Evolutionary conservation across 495 filamentous ascomycete species (phyloP).

Genomic region (Terfezia boudieri): DNA sequence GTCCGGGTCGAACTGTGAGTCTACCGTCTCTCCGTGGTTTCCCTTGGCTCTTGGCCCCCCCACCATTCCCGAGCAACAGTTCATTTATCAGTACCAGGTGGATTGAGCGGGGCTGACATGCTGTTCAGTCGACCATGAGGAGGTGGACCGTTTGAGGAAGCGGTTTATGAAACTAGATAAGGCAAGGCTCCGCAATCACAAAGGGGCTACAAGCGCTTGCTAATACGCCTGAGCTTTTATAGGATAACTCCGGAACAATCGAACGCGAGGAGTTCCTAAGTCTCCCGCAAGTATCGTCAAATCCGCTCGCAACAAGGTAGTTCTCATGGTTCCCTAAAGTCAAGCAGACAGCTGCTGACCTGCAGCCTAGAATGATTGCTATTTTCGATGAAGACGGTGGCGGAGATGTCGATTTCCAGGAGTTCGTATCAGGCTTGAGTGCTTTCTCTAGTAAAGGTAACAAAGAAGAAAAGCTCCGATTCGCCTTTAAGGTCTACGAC

Average conservation of each 20-base stretch:
- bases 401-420: constrained; percentile 95
- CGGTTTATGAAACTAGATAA: constrained; percentile 99
- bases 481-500: constrained; percentile 99
- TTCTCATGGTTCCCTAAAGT: background rate
- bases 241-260: constrained; percentile 96
- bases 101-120: background rate
- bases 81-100: background rate
- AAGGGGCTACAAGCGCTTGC: background rate
- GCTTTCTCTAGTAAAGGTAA: constrained; percentile 96
- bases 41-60: background rate
- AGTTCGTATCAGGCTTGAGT: constrained; percentile 88
- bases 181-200: constrained; percentile 26
- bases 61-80: background rate
- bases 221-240: background rate
- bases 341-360: background rate
- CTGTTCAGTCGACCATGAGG: constrained; percentile 69
- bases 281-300: constrained; percentile 90
- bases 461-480: constrained; percentile 94
- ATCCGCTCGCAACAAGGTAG: constrained; percentile 84
- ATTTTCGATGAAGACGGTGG: constrained; percentile 99
- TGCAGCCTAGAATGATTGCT: constrained; percentile 62
- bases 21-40: constrained; percentile 4
- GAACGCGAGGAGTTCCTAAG: constrained; percentile 97
- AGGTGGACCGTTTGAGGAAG: constrained; percentile 86
- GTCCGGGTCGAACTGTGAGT: constrained; percentile 81